Evolutionary conservation across 495 filamentous ascomycete species (phyloP).

Genomic region (Chaetomium cochliodes): DNA sequence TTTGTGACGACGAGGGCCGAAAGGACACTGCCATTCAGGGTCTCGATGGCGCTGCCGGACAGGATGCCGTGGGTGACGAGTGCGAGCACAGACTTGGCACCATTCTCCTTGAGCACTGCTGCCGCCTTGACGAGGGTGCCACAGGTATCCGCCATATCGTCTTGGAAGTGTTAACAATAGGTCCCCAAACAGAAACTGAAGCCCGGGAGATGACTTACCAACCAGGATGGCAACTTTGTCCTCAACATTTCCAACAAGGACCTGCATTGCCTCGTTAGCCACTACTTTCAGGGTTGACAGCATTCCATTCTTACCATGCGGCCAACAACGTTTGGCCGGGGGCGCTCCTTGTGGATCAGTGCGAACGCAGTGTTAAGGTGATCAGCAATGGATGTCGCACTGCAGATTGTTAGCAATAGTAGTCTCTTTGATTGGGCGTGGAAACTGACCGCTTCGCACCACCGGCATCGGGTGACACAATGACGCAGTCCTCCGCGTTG

Average conservation of each 20-base stretch:
- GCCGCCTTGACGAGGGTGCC: conserved; percentile 90
- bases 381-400: conserved; percentile 95
- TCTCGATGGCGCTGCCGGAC: conserved; percentile 87
- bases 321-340: conserved; percentile 90
- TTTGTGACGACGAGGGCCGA: conserved; percentile 88
- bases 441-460: conserved; percentile 85
- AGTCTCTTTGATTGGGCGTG: background rate
- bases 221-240: conserved; percentile 57
- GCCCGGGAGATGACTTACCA: conserved; percentile 20
- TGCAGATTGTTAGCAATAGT: conserved; percentile 19
- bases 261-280: conserved; percentile 43
- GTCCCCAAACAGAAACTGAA: background rate
- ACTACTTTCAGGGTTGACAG: conserved; percentile 50
- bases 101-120: conserved; percentile 84
- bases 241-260: conserved; percentile 76
- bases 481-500: conserved; percentile 78
- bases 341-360: conserved; percentile 98
- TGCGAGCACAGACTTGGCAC: conserved; percentile 82
- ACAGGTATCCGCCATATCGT: conserved; percentile 93
- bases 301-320: conserved; percentile 77
- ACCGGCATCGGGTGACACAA: conserved; percentile 94
- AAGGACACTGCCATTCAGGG: conserved; percentile 77
- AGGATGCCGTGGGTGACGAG: conserved; percentile 97
- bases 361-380: conserved; percentile 91
- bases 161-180: conserved; percentile 23